These are phyloP conservation scores for Gracilaria gracilis DNA, from an alignment of 23 red algal genomes.

Conservation along the genomic window DNA sequence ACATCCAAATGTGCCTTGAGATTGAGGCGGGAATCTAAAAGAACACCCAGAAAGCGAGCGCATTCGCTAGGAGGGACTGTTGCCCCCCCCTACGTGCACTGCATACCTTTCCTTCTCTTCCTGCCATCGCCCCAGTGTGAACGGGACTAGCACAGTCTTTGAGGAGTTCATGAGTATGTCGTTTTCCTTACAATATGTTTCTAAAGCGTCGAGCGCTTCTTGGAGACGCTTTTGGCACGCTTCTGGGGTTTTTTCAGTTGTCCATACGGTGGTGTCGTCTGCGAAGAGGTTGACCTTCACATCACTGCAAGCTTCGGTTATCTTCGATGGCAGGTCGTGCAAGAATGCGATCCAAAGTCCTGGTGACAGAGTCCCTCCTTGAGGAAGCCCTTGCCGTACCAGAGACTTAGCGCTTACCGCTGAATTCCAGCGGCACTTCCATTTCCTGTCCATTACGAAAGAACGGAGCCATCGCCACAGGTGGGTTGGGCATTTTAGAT, in stretches of 20 bases:
- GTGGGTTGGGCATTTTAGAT: not conserved
- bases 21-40: not conserved
- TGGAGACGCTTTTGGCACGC: not conserved
- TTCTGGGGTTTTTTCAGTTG: too few species aligned
- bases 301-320: not conserved
- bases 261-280: too few species aligned
- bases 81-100: too few species aligned
- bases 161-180: not conserved
- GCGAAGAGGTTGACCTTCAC: not conserved
- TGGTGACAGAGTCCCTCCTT: slow-evolving; percentile 1
- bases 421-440: not conserved
- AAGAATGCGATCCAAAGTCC: not conserved
- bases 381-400: not conserved
- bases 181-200: not conserved
- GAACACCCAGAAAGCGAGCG: not conserved
- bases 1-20: not conserved
- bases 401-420: not conserved
- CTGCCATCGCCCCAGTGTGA: not conserved
- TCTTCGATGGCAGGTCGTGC: not conserved
- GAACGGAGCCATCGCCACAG: not conserved
- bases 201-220: not conserved
- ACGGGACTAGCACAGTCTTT: not conserved
- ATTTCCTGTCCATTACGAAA: not conserved
- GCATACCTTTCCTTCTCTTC: not conserved
- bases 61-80: not conserved